phyloP scores from a whole-genome alignment of 225 moss, liverwort and hornwort genomes.

The Marchantia paleacea region DNA sequence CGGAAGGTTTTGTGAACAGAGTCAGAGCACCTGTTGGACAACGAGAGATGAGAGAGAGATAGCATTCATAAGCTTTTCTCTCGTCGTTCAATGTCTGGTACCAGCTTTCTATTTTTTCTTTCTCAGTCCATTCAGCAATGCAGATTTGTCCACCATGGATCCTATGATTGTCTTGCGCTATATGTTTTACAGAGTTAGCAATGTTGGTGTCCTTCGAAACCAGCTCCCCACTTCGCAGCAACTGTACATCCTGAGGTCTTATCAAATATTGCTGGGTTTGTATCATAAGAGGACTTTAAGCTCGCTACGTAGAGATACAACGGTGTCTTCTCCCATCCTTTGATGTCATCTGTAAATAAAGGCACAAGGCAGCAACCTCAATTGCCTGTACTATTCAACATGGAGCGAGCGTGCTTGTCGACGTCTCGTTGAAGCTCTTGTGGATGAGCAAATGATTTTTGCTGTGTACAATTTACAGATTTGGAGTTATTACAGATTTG shows the following conservation, averaged over 20 bases:
- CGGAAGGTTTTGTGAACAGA: slow-evolving; percentile 34
- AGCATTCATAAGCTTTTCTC: not conserved
- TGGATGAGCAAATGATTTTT: too few relatives aligned
- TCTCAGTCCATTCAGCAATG: not conserved
- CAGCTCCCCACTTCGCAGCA: not conserved
- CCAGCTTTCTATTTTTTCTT: not conserved
- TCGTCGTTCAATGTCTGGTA: not conserved
- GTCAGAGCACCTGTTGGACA: slow-evolving; percentile 16
- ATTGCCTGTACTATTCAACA: not conserved
- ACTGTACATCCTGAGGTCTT: slow-evolving; percentile 13
- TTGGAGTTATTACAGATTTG: too few relatives aligned
- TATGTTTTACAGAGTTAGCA: not conserved
- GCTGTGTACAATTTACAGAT: too few relatives aligned
- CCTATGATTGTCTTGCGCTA: not conserved
- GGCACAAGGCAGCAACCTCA: slow-evolving; percentile 21
- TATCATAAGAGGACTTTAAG: slow-evolving; percentile 8
- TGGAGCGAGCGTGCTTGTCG: too few relatives aligned
- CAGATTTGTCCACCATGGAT: not conserved
- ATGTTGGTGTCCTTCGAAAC: not conserved
- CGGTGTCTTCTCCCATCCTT: not conserved
- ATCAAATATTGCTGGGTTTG: not conserved
- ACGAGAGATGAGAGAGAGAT: slow-evolving; percentile 33
- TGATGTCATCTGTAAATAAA: not conserved
- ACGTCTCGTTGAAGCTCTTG: too few relatives aligned
- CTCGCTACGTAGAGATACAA: not conserved